Base-by-base conservation (phyloP, 805 yeast genomes). In the Candida maesae region DNA sequence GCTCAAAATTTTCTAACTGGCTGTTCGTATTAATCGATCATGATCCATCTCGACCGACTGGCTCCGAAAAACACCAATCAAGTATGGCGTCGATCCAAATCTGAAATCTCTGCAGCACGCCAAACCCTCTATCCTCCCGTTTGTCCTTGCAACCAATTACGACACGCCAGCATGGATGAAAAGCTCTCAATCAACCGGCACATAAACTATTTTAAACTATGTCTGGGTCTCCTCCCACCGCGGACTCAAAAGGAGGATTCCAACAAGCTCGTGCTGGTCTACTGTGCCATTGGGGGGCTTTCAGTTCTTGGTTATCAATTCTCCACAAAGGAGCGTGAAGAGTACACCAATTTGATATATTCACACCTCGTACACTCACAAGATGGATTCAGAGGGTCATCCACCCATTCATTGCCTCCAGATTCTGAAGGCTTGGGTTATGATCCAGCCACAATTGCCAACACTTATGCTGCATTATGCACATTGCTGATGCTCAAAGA, bases 381-480 rank as follows among this genome's bases (percentile, higher is more conserved):
- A 0, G 64, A 58, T 7, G 79, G 85, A 0, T 84, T 84, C 57
- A 60, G 87, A 39, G 77, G 87, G 2, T 78, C 84, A 7, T 50
- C 64, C 19, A 66, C 73, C 2, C 81, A 79, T 51, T 56, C 58
- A 8, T 38, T 57, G 1, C 45, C 48, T 1, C 2, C 4, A 5
- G 25, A 17, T 4, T 38, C 18, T 9, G 34, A 14, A 5, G 45
- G 44, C 2, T 41, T 46, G 3, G 38, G 35, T 9, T 80, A 77
- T 52, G 89, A 81, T 53, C 64, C 78, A 1, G 76, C 90, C 1
- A 82, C 78, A 48, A 60, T 87, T 6, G 76, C 91, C 1, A 78
- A 89, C 6, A 89, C 96, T 0, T 78, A 80, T 49, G 84, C 89
- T 63, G 90, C 87, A 2, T 60, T 89, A 25, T 72, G 77, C 26